Evolutionary conservation across 2,329 filamentous ascomycete species (phyloP).

Genomic region (Monosporascus sp.): DNA sequence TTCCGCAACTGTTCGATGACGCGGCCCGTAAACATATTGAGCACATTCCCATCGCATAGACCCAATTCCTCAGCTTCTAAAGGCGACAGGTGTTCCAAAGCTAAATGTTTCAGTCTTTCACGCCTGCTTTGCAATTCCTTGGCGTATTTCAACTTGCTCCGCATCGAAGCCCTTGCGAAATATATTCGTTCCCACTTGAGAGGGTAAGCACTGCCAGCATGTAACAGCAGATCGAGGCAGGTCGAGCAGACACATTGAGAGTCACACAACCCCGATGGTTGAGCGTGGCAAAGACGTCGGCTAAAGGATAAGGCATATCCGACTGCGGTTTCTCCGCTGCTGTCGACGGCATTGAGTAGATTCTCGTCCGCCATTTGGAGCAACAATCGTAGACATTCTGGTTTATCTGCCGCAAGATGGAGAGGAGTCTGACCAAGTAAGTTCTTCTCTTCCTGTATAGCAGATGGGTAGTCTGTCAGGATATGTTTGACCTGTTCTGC

Average conservation of each 20-base stretch:
- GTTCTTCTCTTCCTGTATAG: neutral
- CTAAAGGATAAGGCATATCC: neutral
- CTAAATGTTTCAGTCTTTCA: neutral
- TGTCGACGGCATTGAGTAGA: neutral
- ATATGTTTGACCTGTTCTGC: neutral
- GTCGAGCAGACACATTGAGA: neutral
- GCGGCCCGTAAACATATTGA: neutral
- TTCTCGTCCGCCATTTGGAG: neutral
- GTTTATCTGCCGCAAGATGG: neutral
- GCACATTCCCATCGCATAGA: neutral
- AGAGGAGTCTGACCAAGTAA: neutral
- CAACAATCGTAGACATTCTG: neutral
- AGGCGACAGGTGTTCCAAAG: neutral
- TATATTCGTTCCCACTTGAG: too few species aligned
- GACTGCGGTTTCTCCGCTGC: accelerated
- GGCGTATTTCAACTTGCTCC: neutral
- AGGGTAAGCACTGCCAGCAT: neutral
- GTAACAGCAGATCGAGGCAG: neutral
- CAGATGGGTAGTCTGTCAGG: neutral
- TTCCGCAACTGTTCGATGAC: neutral
- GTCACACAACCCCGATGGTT: neutral
- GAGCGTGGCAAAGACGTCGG: neutral
- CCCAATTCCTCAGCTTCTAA: neutral
- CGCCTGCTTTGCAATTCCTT: neutral
- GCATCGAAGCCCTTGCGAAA: neutral